Evolutionary conservation across 2,329 filamentous ascomycete genomes (phyloP), one percentile per base, ranked within the genome.

Genomic region (Alternaria brassicicola): DNA sequence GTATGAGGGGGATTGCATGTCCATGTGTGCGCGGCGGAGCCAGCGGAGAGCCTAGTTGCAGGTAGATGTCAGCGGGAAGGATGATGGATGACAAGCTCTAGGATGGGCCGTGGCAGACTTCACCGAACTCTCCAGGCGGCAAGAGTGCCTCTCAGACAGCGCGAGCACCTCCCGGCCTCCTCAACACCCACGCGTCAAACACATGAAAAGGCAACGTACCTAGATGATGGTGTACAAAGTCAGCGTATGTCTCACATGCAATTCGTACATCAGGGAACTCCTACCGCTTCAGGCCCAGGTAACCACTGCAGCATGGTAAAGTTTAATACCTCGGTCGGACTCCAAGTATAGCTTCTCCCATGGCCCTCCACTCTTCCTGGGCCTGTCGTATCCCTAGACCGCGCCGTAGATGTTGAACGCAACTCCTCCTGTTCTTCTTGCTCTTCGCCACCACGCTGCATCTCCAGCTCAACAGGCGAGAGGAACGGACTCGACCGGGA

Each of bases 201-300:
- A 47, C 19, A n/a, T 19, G 30, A 39, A 30, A 25, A 47, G 31
- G 19, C 17, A 21, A 58, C 59, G 39, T 57, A 64, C n/a, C n/a
- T n/a, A n/a, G n/a, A n/a, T n/a, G n/a, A n/a, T n/a, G n/a, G n/a
- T n/a, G n/a, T n/a, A n/a, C n/a, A n/a, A n/a, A n/a, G n/a, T n/a
- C n/a, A n/a, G n/a, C n/a, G n/a, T n/a, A n/a, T n/a, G n/a, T n/a
- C n/a, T n/a, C n/a, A n/a, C n/a, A n/a, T n/a, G n/a, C n/a, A n/a
- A n/a, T n/a, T n/a, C n/a, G n/a, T n/a, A n/a, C n/a, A n/a, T n/a
- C n/a, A n/a, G n/a, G n/a, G n/a, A n/a, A n/a, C n/a, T n/a, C n/a
- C n/a, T n/a, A n/a, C 62, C 51, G 60, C 60, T 67, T 90, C 88
- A 0, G 87, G 87, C 0, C 88, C 88, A 0, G 88, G 87, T 1